Percentiles rank a stretch among this genome's conserved stretches.
Conservation (phyloP, 73 alveolate species). For the Tetrahymena malaccensis region DNA sequence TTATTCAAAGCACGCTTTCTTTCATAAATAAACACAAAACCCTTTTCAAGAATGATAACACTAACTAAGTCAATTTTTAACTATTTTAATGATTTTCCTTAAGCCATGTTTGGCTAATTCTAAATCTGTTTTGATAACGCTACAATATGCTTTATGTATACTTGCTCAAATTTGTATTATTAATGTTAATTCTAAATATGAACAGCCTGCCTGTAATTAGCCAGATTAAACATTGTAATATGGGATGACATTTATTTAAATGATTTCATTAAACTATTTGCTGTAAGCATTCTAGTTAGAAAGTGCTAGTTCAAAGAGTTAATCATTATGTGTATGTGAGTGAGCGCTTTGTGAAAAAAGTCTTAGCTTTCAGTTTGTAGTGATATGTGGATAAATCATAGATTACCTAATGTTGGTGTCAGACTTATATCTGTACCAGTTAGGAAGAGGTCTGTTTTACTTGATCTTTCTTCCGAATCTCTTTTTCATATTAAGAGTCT, state of each 20-base stretch:
- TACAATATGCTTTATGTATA: not conserved
- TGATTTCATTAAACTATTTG: not conserved
- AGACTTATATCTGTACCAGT: slow-evolving; percentile 92
- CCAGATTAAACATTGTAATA: not conserved
- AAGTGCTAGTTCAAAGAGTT: not conserved
- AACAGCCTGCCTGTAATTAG: not conserved
- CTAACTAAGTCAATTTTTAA: not conserved
- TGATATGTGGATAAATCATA: not conserved
- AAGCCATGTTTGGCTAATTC: not conserved
- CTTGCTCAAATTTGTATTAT: not conserved
- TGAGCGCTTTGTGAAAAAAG: not conserved
- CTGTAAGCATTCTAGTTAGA: not conserved
- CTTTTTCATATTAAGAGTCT: slow-evolving; percentile 68
- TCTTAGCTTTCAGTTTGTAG: not conserved
- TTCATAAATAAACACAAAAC: not conserved
- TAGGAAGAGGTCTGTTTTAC: slow-evolving; percentile 93
- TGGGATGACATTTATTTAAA: not conserved
- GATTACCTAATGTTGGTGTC: slow-evolving; percentile 82
- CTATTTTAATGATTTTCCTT: not conserved
- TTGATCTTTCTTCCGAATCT: slow-evolving; percentile 84
- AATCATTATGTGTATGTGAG: not conserved
- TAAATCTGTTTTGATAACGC: no score
- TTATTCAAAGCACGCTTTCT: not conserved
- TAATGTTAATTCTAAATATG: no score
- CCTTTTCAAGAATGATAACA: not conserved